A percentile compares a stretch with the other conserved stretches of the same genome.
Conservation (phyloP, 768 basidiomycete genomes). For the Termitomyces eurrhizus region DNA sequence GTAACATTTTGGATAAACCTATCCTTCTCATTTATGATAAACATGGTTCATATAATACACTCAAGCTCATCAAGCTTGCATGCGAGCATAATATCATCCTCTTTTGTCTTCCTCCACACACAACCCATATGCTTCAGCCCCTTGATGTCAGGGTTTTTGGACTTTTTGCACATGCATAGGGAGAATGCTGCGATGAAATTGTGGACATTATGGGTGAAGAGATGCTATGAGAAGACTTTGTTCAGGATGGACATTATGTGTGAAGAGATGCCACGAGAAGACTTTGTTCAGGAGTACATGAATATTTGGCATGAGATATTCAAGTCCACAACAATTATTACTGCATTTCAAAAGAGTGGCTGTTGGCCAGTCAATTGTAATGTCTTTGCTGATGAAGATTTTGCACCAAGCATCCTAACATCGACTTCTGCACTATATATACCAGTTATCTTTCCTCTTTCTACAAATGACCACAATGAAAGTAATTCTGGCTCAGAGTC, state of each 20-base stretch:
- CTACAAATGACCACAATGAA: not conserved
- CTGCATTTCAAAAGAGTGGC: not conserved
- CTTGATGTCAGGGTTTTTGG: constrained; percentile 34
- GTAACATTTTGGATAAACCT: constrained; percentile 9
- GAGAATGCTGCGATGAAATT: not conserved
- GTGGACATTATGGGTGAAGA: not conserved
- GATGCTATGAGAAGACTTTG: not conserved
- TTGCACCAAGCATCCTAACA: not conserved
- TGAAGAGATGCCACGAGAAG: not conserved
- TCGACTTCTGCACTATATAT: not conserved
- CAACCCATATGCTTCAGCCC: constrained; percentile 19
- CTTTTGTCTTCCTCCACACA: constrained; percentile 28
- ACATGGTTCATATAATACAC: constrained; percentile 36
- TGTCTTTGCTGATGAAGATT: not conserved
- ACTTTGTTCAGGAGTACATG: constrained; percentile 1
- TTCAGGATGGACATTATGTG: too few relatives aligned
- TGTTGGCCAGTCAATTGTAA: not conserved
- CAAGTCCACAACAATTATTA: not conserved
- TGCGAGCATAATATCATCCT: not conserved
- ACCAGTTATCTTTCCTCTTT: not conserved
- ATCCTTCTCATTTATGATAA: constrained; percentile 37
- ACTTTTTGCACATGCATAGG: constrained; percentile 23
- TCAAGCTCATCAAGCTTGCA: constrained; percentile 22
- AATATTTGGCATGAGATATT: not conserved
- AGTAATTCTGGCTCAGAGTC: not conserved